Conservation (phyloP, 768 basidiomycete species). For the Rhizopogon rudus region DNA sequence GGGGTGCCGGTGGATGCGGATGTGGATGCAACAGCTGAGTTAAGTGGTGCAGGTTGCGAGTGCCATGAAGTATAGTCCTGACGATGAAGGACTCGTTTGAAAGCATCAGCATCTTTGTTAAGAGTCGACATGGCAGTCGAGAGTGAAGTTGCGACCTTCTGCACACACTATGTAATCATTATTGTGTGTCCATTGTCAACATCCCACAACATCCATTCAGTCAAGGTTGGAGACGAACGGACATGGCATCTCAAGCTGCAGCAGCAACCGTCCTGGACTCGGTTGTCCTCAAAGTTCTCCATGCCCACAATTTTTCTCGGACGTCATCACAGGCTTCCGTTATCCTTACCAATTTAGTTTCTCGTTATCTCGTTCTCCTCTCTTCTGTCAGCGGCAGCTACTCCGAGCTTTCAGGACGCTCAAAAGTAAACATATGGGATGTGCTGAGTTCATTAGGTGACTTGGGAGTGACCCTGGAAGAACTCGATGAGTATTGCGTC, state of each 20-base stretch:
- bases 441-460: constrained; percentile 66
- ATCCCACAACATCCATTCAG: background rate
- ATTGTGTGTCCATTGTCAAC: background rate
- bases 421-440: constrained; percentile 52
- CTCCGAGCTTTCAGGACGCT: constrained; percentile 71
- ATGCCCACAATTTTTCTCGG: constrained; percentile 73
- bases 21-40: constrained; percentile 26
- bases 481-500: constrained; percentile 61
- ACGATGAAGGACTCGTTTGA: constrained; percentile 58
- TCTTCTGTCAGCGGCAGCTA: constrained; percentile 66
- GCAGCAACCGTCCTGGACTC: constrained; percentile 62
- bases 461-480: constrained; percentile 65
- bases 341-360: constrained; percentile 69
- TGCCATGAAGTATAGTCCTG: constrained; percentile 78
- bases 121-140: constrained; percentile 54
- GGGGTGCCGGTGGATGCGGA: constrained; percentile 30
- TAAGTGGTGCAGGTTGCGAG: constrained; percentile 45
- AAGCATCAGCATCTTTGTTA: constrained; percentile 64
- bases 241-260: constrained; percentile 35
- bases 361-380: constrained; percentile 66
- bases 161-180: background rate
- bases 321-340: constrained; percentile 68
- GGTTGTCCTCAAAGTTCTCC: constrained; percentile 62
- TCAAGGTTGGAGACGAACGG: background rate
- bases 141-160: background rate